Evolutionary conservation across 345 rosid species (phyloP).

Genomic region (Acer negundo): DNA sequence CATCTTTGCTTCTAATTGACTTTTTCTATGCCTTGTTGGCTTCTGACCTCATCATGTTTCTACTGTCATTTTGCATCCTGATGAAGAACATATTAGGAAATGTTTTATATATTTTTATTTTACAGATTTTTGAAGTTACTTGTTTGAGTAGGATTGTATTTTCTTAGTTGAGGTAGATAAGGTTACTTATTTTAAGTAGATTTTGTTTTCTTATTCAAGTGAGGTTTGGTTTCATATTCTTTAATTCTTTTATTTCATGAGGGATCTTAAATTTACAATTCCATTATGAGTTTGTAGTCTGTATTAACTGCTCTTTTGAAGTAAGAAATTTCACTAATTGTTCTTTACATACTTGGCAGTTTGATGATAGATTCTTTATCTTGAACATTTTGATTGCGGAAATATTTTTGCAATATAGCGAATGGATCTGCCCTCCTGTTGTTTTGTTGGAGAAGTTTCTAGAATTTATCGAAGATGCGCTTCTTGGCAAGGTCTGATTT

Average conservation of each 20-base stretch:
- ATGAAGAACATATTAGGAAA: neutral
- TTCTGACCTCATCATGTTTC: neutral
- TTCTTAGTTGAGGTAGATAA: neutral
- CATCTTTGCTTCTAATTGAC: neutral
- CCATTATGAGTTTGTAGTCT: neutral
- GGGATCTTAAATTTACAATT: neutral
- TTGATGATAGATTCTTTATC: slow-evolving; percentile 57
- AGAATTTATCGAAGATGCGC: slow-evolving; percentile 58
- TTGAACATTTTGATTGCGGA: slow-evolving; percentile 63
- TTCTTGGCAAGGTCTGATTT: slow-evolving; percentile 69
- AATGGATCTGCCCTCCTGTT: slow-evolving; percentile 54
- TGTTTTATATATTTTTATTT: neutral
- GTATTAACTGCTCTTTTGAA: neutral
- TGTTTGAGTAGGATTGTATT: neutral
- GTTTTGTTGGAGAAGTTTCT: slow-evolving; percentile 54
- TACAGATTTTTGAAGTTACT: neutral
- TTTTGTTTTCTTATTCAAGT: neutral
- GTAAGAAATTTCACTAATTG: slow-evolving; percentile 2
- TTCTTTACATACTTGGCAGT: slow-evolving; percentile 49
- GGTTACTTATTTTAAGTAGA: neutral
- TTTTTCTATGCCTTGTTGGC: neutral
- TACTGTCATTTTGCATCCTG: neutral
- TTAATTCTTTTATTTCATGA: neutral
- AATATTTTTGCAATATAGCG: slow-evolving; percentile 64
- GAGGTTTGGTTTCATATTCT: neutral